Evolutionary conservation across 768 basidiomycete species (phyloP).

Genomic region (Gymnopilus junonius): DNA sequence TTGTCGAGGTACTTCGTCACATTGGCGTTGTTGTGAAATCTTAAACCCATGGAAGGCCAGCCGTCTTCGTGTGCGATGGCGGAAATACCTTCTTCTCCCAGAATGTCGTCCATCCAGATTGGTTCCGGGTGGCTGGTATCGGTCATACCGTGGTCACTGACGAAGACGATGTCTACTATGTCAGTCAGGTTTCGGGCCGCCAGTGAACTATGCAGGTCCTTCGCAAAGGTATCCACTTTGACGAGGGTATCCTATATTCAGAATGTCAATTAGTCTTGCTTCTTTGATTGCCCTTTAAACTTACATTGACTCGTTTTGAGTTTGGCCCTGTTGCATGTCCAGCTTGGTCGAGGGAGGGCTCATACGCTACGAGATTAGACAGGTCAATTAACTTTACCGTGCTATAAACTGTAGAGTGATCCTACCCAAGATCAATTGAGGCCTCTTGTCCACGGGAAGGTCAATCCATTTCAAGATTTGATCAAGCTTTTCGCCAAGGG

Average conservation of each 20-base stretch:
- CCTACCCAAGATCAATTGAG: constrained; percentile 77
- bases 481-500: constrained; percentile 71
- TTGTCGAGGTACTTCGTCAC: constrained; percentile 55
- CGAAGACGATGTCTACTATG: constrained; percentile 88
- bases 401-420: constrained; percentile 11
- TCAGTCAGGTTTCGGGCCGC: constrained; percentile 74
- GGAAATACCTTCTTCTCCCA: constrained; percentile 64
- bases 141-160: constrained; percentile 92
- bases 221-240: constrained; percentile 76
- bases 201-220: constrained; percentile 65
- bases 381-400: background rate
- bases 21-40: constrained; percentile 69
- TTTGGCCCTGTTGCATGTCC: constrained; percentile 75
- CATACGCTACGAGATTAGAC: constrained; percentile 59
- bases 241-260: constrained; percentile 59
- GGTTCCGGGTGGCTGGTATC: constrained; percentile 81
- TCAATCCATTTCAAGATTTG: constrained; percentile 87
- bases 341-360: constrained; percentile 86
- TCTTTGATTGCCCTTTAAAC: constrained; percentile 20
- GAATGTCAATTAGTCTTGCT: background rate
- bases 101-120: constrained; percentile 81
- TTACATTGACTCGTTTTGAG: constrained; percentile 72
- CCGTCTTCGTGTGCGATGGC: constrained; percentile 80
- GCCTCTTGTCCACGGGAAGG: constrained; percentile 68
- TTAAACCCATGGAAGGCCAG: constrained; percentile 89